These are phyloP conservation scores for Cucumis sativus DNA, from an alignment of 306 rosid genomes.

Conservation along the genomic window DNA sequence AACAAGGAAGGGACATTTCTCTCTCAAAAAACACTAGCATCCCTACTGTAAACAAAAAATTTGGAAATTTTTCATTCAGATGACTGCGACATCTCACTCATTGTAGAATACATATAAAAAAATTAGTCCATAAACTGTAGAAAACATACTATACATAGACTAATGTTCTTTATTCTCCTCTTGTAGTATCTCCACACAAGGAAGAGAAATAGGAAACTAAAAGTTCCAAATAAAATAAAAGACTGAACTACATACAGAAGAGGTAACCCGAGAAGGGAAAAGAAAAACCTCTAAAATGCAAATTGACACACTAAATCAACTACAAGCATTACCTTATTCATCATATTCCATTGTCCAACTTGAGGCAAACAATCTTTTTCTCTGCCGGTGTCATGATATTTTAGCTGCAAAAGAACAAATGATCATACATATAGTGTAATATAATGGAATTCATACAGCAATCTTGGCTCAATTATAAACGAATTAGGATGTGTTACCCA, in stretches of 20 bases:
- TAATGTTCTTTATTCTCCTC: neutral
- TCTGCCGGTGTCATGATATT: slow-evolving; percentile 91
- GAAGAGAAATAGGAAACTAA: neutral
- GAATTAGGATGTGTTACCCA: slow-evolving; percentile 36
- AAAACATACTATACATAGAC: neutral
- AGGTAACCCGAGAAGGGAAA: neutral
- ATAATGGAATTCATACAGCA: neutral
- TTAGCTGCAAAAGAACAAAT: slow-evolving; percentile 38
- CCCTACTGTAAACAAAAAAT: neutral
- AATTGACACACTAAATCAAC: neutral
- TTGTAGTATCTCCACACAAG: neutral
- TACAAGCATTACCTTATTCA: slow-evolving; percentile 58
- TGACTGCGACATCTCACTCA: neutral
- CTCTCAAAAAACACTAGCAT: neutral
- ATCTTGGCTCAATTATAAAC: neutral
- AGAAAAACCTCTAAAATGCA: neutral
- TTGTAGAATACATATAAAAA: neutral
- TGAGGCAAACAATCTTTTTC: slow-evolving; percentile 89
- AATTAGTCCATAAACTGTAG: neutral
- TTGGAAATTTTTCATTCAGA: neutral
- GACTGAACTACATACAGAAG: neutral
- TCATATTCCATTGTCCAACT: slow-evolving; percentile 99
- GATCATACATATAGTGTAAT: neutral
- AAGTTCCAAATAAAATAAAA: neutral
- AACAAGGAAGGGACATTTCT: neutral